These are phyloP conservation scores for Novymonas esmeraldas DNA, from an alignment of 208 protist species.

Conservation along the genomic window DNA sequence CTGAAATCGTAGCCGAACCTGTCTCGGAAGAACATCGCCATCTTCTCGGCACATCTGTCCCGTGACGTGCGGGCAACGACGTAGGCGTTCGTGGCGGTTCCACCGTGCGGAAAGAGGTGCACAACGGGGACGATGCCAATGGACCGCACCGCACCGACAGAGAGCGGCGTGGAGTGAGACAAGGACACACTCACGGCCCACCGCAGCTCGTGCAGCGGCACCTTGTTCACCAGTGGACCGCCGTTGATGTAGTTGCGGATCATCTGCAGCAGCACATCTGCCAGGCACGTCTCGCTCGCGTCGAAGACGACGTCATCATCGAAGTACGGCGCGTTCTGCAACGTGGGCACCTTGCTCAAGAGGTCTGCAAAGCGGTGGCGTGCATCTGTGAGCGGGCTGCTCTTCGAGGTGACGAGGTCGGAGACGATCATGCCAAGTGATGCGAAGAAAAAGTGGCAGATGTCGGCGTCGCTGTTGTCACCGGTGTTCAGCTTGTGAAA, in stretches of 20 bases:
- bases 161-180: conserved; percentile 87
- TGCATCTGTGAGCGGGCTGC: conserved; percentile 76
- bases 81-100: conserved; percentile 67
- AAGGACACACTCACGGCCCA: conserved; percentile 88
- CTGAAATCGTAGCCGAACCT: conserved; percentile 69
- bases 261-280: conserved; percentile 91
- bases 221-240: conserved; percentile 87
- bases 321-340: conserved; percentile 91
- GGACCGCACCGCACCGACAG: conserved; percentile 61
- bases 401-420: conserved; percentile 79
- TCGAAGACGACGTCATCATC: conserved; percentile 80
- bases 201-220: conserved; percentile 71
- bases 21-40: conserved; percentile 53
- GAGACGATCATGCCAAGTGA: conserved; percentile 88
- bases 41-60: conserved; percentile 38
- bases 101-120: conserved; percentile 90
- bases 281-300: conserved; percentile 62
- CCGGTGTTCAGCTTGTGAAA: conserved; percentile 78
- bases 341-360: conserved; percentile 65
- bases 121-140: conserved; percentile 88
- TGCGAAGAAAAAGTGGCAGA: conserved; percentile 89
- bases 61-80: conserved; percentile 67
- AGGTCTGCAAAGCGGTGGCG: conserved; percentile 70
- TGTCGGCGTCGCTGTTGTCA: conserved; percentile 59
- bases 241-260: conserved; percentile 92